Evolutionary conservation across 805 yeast genomes (phyloP).

Genomic region (Nakazawaea peltata): DNA sequence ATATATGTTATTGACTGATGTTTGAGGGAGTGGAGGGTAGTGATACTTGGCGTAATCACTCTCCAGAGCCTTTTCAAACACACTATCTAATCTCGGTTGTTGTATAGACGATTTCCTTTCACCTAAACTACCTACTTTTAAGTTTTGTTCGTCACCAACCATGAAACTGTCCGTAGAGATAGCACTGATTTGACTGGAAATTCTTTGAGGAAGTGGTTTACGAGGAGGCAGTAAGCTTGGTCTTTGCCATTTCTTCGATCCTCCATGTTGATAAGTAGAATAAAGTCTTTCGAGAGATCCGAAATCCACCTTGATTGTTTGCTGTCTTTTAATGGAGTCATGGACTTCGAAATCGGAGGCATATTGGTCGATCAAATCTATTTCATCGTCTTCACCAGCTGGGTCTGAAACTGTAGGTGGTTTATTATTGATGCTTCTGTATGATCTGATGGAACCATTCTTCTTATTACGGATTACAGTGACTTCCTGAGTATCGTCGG

Average conservation of each 20-base stretch:
- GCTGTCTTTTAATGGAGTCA: slow-evolving; percentile 3
- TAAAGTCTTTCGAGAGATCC: slow-evolving; percentile 7
- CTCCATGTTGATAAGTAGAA: slow-evolving; percentile 6
- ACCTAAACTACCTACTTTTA: too few species aligned
- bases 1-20: too few species aligned
- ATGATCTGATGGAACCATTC: slow-evolving; percentile 8
- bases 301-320: background rate
- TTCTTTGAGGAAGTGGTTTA: background rate
- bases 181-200: slow-evolving; percentile 1
- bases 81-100: background rate
- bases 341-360: slow-evolving; percentile 6
- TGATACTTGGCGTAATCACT: too few species aligned
- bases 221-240: background rate
- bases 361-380: slow-evolving; percentile 2
- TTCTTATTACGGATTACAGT: slow-evolving; percentile 2
- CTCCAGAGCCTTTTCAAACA: background rate
- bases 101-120: too few species aligned
- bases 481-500: slow-evolving; percentile 5
- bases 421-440: slow-evolving; percentile 5
- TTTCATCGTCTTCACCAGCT: slow-evolving; percentile 1
- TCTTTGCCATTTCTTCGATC: background rate
- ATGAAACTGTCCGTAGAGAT: slow-evolving; percentile 3
- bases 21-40: too few species aligned
- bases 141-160: slow-evolving; percentile 4
- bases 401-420: too few species aligned